Evolutionary conservation across 306 rosid species (phyloP).

Genomic region (Rosa persica): DNA sequence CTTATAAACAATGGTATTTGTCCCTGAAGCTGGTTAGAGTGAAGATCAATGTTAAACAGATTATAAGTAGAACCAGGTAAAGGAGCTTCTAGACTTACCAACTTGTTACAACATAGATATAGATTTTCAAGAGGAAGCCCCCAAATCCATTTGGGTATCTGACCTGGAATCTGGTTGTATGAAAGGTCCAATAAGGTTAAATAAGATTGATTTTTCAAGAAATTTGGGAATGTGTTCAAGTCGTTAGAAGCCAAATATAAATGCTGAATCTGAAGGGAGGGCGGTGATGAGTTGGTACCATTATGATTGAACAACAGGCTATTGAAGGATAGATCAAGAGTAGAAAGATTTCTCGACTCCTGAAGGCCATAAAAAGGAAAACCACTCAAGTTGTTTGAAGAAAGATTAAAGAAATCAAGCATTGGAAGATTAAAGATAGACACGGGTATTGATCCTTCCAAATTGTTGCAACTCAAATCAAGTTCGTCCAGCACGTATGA

Average conservation of each 20-base stretch:
- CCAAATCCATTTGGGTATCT: constrained; percentile 29
- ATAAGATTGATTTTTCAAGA: constrained; percentile 23
- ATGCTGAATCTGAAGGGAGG: neutral
- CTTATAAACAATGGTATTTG: too few species aligned
- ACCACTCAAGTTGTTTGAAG: constrained; percentile 22
- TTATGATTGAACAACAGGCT: neutral
- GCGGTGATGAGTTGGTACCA: neutral
- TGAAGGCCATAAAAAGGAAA: constrained; percentile 1
- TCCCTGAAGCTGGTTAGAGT: too few species aligned
- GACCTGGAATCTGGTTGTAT: constrained; percentile 11
- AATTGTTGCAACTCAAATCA: constrained; percentile 39
- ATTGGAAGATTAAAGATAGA: constrained; percentile 20
- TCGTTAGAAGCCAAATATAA: constrained; percentile 21
- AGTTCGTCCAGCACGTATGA: constrained; percentile 18
- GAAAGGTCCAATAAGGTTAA: constrained; percentile 22
- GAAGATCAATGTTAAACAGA: too few species aligned
- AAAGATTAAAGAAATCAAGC: constrained; percentile 7
- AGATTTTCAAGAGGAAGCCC: neutral
- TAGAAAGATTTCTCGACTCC: neutral
- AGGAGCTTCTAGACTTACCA: constrained; percentile 10
- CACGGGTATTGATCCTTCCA: constrained; percentile 44
- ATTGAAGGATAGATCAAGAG: constrained; percentile 29
- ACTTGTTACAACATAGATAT: constrained; percentile 12
- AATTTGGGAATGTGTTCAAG: constrained; percentile 16
- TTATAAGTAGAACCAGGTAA: too few species aligned